A percentile compares a stretch with the other conserved stretches of the same genome.
Conservation (phyloP, 441 rosid genomes). For the Pelargonium fulgidum region DNA sequence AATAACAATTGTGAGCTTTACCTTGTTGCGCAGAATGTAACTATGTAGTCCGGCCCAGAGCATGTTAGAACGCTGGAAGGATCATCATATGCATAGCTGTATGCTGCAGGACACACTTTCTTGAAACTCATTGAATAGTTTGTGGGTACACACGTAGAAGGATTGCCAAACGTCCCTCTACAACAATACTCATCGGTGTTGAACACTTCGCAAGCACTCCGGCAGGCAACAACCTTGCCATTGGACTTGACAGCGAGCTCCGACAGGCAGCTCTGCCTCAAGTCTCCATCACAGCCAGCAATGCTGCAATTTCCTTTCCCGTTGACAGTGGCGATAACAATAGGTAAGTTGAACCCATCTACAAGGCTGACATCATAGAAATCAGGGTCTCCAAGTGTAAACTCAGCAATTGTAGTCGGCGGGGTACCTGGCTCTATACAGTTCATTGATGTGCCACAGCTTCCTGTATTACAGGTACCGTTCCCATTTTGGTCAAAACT, state of each 20-base stretch:
- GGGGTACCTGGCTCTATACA: slow-evolving; percentile 55
- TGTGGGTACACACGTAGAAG: slow-evolving; percentile 58
- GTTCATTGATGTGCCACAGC: slow-evolving; percentile 52
- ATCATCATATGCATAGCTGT: slow-evolving; percentile 93
- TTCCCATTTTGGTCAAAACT: slow-evolving; percentile 55
- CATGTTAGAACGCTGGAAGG: slow-evolving; percentile 80
- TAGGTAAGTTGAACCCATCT: slow-evolving; percentile 75
- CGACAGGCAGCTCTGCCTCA: slow-evolving; percentile 49
- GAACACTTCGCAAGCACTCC: slow-evolving; percentile 93
- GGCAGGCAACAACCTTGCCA: slow-evolving; percentile 63
- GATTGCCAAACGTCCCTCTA: slow-evolving; percentile 59
- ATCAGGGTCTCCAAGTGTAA: slow-evolving; percentile 51
- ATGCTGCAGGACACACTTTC: slow-evolving; percentile 78
- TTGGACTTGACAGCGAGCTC: slow-evolving; percentile 54
- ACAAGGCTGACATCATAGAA: slow-evolving; percentile 88
- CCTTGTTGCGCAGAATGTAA: slow-evolving; percentile 70
- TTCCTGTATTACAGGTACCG: slow-evolving; percentile 70
- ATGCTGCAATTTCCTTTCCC: slow-evolving; percentile 67
- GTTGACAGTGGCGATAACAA: slow-evolving; percentile 52
- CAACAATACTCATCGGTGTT: slow-evolving; percentile 89
- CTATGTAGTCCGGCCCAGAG: slow-evolving; percentile 56
- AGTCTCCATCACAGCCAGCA: slow-evolving; percentile 60
- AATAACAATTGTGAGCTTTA: slow-evolving; percentile 14
- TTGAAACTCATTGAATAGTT: slow-evolving; percentile 74
- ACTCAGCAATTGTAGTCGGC: slow-evolving; percentile 82